Evolutionary conservation across 345 rosid genomes (phyloP).

Genomic region (Salix purpurea): DNA sequence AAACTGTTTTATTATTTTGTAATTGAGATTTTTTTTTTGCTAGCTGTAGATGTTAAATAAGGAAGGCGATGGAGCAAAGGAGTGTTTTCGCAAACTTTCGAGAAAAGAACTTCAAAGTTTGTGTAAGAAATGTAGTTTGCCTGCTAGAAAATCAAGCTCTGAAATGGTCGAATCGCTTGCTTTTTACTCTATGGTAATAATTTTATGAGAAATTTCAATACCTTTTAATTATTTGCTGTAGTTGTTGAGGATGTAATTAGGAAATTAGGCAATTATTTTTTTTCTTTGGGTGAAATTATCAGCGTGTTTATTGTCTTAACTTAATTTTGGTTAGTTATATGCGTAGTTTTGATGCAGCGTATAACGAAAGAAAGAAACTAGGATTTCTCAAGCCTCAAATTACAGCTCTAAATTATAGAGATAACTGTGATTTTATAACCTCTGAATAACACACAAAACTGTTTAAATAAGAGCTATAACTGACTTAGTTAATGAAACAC

Average conservation of each 20-base stretch:
- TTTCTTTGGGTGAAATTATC: too few relatives aligned
- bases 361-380: too few relatives aligned
- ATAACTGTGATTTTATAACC: too few relatives aligned
- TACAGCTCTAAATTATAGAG: too few relatives aligned
- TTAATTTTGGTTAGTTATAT: not conserved
- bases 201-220: not conserved
- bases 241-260: not conserved
- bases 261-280: not conserved
- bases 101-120: constrained; percentile 73
- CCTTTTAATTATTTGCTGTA: not conserved
- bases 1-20: not conserved
- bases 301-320: not conserved
- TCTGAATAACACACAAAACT: too few relatives aligned
- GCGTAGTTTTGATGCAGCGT: not conserved
- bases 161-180: constrained; percentile 59
- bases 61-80: constrained; percentile 41
- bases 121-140: constrained; percentile 66
- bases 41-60: not conserved
- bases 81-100: constrained; percentile 41
- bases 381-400: too few relatives aligned
- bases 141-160: constrained; percentile 59
- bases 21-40: not conserved
- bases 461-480: too few relatives aligned
- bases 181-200: constrained; percentile 46
- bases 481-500: too few relatives aligned